These are phyloP conservation scores for Glutinoglossum americanum DNA, from an alignment of 495 filamentous ascomycete species.

Conservation along the genomic window DNA sequence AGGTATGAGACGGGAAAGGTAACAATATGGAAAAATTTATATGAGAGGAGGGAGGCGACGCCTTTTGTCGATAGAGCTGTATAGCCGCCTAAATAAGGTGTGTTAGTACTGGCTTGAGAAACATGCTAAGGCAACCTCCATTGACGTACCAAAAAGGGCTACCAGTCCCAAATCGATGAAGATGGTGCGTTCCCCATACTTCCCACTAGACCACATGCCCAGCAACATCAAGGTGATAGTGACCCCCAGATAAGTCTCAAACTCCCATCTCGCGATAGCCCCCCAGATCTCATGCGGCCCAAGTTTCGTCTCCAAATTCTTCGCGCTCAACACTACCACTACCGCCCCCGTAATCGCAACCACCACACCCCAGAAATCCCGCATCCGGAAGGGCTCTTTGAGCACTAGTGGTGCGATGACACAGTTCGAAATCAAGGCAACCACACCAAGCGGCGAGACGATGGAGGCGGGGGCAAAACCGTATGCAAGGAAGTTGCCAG, in stretches of 20 bases:
- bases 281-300: slow-evolving; percentile 78
- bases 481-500: slow-evolving; percentile 91
- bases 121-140: not conserved
- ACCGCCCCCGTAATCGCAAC: slow-evolving; percentile 75
- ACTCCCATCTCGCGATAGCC: slow-evolving; percentile 74
- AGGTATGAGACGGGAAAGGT: slow-evolving; percentile 83
- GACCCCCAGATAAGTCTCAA: slow-evolving; percentile 71
- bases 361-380: slow-evolving; percentile 77
- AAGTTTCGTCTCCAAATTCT: slow-evolving; percentile 71
- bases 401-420: slow-evolving; percentile 84
- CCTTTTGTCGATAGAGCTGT: slow-evolving; percentile 92
- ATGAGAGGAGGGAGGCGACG: slow-evolving; percentile 81
- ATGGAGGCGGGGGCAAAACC: slow-evolving; percentile 97
- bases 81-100: slow-evolving; percentile 47
- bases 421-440: slow-evolving; percentile 87
- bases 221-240: slow-evolving; percentile 47
- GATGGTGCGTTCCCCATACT: slow-evolving; percentile 65
- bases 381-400: slow-evolving; percentile 64
- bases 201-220: slow-evolving; percentile 62
- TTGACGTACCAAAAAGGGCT: slow-evolving; percentile 59
- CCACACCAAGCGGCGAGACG: slow-evolving; percentile 87
- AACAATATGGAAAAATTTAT: slow-evolving; percentile 64
- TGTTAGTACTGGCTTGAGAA: slow-evolving; percentile 12
- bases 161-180: slow-evolving; percentile 86
- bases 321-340: slow-evolving; percentile 79